Conservation (phyloP, 495 filamentous ascomycete species). For the Penicillium simplicissimum region DNA sequence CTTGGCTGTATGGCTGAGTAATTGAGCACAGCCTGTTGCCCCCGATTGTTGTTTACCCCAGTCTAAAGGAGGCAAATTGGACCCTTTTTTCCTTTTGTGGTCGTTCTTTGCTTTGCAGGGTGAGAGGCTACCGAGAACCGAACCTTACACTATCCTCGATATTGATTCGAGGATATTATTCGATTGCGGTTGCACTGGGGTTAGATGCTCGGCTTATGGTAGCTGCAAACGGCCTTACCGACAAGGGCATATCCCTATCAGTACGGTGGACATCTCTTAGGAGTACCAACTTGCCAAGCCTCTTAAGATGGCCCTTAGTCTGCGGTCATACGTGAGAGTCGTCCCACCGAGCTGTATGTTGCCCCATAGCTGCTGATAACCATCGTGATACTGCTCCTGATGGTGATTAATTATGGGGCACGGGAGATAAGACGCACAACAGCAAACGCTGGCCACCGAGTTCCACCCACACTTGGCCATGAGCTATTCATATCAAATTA, state of each 20-base stretch:
- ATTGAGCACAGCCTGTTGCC: background rate
- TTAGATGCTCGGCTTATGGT: background rate
- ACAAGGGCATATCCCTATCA: background rate
- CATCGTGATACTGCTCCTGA: background rate
- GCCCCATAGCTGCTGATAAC: background rate
- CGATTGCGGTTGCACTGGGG: background rate
- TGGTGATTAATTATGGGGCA: background rate
- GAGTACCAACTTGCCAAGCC: background rate
- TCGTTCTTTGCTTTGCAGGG: background rate
- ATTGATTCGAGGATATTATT: background rate
- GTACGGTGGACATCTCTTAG: background rate
- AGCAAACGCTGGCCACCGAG: background rate
- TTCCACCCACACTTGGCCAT: background rate
- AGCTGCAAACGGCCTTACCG: background rate
- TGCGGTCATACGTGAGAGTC: background rate
- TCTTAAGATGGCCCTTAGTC: background rate
- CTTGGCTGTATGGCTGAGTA: background rate
- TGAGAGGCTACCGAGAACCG: background rate
- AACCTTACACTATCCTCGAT: background rate
- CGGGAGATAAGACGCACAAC: background rate
- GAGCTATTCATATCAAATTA: background rate
- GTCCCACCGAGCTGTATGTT: background rate
- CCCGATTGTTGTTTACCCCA: conserved; percentile 2
- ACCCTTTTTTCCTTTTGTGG: background rate
- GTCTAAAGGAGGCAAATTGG: conserved; percentile 1